These are phyloP conservation scores for Purpureocillium lavendulum DNA, from an alignment of 2,329 filamentous ascomycete genomes.

Conservation along the genomic window DNA sequence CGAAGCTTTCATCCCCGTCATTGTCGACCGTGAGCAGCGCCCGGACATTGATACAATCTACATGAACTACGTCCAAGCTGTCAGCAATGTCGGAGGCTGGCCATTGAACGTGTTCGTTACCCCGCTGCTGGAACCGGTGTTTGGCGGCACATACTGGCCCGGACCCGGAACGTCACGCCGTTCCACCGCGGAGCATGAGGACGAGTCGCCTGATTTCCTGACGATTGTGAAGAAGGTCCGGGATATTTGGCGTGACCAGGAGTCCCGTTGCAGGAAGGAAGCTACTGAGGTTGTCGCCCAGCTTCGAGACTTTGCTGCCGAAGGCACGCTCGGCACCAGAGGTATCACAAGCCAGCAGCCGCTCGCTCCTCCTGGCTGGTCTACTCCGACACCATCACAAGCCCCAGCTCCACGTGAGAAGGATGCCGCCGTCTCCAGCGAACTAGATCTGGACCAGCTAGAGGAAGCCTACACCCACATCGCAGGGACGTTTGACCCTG, in stretches of 20 bases:
- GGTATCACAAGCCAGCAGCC: constrained; percentile 20
- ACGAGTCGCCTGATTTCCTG: constrained; percentile 68
- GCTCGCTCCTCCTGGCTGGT: constrained; percentile 20
- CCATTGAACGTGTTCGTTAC: constrained; percentile 96
- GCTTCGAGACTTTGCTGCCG: constrained; percentile 78
- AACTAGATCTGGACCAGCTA: constrained; percentile 79
- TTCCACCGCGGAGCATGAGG: constrained; percentile 28
- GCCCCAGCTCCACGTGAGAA: constrained; percentile 12
- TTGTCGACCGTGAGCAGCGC: constrained; percentile 88
- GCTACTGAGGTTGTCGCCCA: constrained; percentile 76
- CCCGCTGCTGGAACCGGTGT: constrained; percentile 84
- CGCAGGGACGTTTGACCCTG: constrained; percentile 67
- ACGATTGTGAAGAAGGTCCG: constrained; percentile 73
- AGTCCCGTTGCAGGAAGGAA: constrained; percentile 72
- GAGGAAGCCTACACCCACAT: constrained; percentile 86
- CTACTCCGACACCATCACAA: constrained; percentile 19
- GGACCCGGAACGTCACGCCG: constrained; percentile 55
- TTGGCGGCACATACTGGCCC: constrained; percentile 94
- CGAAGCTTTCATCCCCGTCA: constrained; percentile 78
- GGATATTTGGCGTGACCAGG: constrained; percentile 72
- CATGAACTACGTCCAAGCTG: constrained; percentile 96
- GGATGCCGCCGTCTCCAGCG: constrained; percentile 43
- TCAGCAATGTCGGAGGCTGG: constrained; percentile 85
- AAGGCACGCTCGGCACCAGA: constrained; percentile 60
- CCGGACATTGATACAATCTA: constrained; percentile 94